phyloP scores from a whole-genome alignment of 305 asterid species.

The Stenogyne calaminthoides region DNA sequence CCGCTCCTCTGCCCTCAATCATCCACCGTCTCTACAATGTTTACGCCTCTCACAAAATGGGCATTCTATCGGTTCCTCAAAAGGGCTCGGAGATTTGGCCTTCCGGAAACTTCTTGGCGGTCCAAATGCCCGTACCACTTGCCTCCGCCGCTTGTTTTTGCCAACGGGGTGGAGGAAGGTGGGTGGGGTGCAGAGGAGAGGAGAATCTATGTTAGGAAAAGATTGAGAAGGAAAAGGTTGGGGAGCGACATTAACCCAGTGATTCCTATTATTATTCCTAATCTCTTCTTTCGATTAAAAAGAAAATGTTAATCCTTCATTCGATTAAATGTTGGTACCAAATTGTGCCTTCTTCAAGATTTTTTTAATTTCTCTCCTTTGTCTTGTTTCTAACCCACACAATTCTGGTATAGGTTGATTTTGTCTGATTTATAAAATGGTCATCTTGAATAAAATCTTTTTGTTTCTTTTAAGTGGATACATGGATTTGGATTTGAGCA shows the following conservation, averaged over 20 bases:
- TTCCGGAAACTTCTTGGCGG: constrained; percentile 79
- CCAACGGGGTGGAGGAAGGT: constrained; percentile 75
- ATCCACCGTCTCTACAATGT: constrained; percentile 30
- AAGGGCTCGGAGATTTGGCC: constrained; percentile 49
- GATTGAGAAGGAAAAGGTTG: constrained; percentile 50
- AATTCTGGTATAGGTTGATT: background rate
- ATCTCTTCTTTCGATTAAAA: constrained; percentile 55
- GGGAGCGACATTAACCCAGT: constrained; percentile 51
- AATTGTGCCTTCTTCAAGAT: background rate
- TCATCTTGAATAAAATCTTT: background rate
- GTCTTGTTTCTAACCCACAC: background rate
- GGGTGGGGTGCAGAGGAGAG: constrained; percentile 71
- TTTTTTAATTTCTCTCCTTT: background rate
- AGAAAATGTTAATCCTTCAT: background rate
- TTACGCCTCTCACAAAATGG: constrained; percentile 51
- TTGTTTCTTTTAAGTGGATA: too few species aligned
- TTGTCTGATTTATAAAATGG: background rate
- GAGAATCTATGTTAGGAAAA: constrained; percentile 48
- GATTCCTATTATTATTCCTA: constrained; percentile 65
- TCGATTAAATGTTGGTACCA: background rate
- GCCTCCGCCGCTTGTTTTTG: constrained; percentile 69
- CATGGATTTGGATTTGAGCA: too few species aligned
- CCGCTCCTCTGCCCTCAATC: constrained; percentile 72
- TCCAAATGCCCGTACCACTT: constrained; percentile 77
- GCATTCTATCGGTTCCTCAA: constrained; percentile 49